phyloP scores from a whole-genome alignment of 768 basidiomycete genomes.

The Macrolepiota dolichaula region DNA sequence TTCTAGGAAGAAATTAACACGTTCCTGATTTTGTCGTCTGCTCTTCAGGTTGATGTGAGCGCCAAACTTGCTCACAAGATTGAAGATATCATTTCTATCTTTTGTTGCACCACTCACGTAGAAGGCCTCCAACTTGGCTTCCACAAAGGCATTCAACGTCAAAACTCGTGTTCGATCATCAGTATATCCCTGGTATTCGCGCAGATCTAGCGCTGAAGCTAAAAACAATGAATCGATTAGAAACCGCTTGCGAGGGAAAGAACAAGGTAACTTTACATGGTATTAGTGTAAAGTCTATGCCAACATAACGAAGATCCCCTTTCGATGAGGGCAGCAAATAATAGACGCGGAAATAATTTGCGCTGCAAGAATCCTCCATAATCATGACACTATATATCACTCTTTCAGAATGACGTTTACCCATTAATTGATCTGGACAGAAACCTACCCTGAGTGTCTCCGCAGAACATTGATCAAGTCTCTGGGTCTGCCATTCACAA shows the following conservation, averaged over 20 bases:
- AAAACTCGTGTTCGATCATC: neutral
- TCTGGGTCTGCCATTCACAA: neutral
- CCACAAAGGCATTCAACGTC: neutral
- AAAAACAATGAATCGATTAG: neutral
- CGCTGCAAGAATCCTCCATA: neutral
- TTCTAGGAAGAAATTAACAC: neutral
- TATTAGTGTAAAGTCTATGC: neutral
- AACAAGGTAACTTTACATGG: neutral
- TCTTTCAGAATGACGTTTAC: neutral
- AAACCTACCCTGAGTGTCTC: neutral
- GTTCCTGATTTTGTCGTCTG: neutral
- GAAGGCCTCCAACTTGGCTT: neutral
- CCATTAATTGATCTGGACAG: neutral
- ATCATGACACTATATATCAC: neutral
- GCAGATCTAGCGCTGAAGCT: neutral
- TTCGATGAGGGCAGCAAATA: neutral
- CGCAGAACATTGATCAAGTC: neutral
- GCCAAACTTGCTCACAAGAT: neutral
- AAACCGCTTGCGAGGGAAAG: neutral
- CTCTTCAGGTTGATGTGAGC: neutral
- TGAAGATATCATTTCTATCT: neutral
- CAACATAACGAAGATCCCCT: neutral
- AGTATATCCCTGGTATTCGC: neutral
- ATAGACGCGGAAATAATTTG: neutral
- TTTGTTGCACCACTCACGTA: neutral